A percentile compares a stretch with the other conserved stretches of the same genome.
Conservation (phyloP, 345 rosid species). For the Nasturtium officinale region DNA sequence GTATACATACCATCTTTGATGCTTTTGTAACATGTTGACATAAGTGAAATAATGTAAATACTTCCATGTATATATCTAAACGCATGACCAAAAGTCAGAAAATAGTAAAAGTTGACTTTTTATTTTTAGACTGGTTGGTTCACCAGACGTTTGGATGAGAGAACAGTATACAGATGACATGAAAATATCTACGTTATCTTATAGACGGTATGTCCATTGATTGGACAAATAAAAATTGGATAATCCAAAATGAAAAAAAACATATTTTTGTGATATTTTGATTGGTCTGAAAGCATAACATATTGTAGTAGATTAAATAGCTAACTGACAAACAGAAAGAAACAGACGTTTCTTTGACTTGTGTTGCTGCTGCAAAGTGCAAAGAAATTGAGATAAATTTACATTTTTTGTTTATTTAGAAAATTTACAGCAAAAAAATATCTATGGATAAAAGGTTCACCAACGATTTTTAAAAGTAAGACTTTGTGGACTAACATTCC, state of each 20-base stretch:
- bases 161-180: background rate
- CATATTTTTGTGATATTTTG: conserved; percentile 13
- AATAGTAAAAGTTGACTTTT: conserved; percentile 30
- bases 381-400: conserved; percentile 1
- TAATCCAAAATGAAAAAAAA: background rate
- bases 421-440: background rate
- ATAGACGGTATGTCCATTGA: background rate
- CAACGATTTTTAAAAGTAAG: background rate
- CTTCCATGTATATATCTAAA: conserved; percentile 17
- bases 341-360: conserved; percentile 40
- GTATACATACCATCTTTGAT: background rate
- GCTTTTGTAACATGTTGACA: background rate
- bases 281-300: conserved; percentile 34
- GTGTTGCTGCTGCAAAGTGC: conserved; percentile 22
- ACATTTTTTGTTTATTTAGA: background rate
- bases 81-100: conserved; percentile 23
- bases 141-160: conserved; percentile 64
- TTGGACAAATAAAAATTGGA: background rate
- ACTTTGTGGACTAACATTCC: background rate
- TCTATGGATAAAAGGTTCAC: background rate
- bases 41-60: background rate
- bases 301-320: conserved; percentile 21
- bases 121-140: conserved; percentile 83
- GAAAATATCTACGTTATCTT: background rate
- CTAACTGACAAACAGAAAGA: conserved; percentile 35